Conservation (phyloP, 1,139 yeast genomes). For the Arxiozyma slooffiae region DNA sequence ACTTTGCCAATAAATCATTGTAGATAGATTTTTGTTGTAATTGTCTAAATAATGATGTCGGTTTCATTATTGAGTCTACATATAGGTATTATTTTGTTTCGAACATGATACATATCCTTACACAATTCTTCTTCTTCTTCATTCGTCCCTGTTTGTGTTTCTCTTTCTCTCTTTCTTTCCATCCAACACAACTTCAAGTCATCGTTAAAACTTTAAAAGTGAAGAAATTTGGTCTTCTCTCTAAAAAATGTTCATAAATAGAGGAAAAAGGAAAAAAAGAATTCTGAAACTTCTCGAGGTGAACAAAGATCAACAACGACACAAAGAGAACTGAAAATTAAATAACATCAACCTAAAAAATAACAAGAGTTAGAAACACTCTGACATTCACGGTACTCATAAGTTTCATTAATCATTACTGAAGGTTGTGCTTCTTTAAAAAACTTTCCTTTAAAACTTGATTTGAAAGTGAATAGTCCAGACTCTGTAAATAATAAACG, state of each 20-base stretch:
- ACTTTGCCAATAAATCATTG: constrained; percentile 5
- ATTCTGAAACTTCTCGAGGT: not conserved
- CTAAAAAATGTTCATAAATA: too few species aligned
- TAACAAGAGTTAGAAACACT: too few species aligned
- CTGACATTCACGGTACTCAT: too few species aligned
- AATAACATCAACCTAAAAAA: too few species aligned
- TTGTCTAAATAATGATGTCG: not conserved
- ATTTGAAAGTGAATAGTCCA: not conserved
- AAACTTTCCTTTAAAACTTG: too few species aligned
- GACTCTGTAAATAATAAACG: not conserved
- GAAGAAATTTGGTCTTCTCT: not conserved
- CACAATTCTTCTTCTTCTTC: too few species aligned
- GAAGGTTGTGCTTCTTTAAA: not conserved
- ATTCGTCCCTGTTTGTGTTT: too few species aligned
- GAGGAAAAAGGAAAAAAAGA: not conserved
- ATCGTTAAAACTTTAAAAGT: not conserved
- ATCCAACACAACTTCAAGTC: not conserved
- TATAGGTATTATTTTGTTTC: not conserved
- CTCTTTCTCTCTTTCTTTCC: not conserved
- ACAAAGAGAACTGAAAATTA: too few species aligned
- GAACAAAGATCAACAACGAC: too few species aligned
- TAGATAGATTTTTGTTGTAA: not conserved
- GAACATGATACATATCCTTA: not conserved
- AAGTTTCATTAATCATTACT: too few species aligned
- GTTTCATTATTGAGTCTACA: not conserved